phyloP scores from a whole-genome alignment of 768 basidiomycete species.

The Tricholoma sp. region DNA sequence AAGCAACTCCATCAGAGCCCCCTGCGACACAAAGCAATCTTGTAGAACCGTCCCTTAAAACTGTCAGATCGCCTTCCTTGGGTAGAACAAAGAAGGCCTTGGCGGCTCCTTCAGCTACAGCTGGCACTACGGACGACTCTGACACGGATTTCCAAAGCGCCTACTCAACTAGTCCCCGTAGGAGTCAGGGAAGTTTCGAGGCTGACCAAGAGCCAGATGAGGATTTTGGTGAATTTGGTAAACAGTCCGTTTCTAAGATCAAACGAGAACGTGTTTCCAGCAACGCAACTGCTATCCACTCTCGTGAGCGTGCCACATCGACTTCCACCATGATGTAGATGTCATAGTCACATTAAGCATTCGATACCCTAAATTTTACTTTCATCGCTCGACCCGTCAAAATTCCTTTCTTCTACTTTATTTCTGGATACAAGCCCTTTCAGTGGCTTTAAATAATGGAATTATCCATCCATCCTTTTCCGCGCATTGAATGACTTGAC shows the following conservation, averaged over 20 bases:
- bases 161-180: conserved; percentile 70
- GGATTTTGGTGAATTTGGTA: conserved; percentile 21
- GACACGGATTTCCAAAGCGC: conserved; percentile 88
- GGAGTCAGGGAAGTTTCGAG: conserved; percentile 53
- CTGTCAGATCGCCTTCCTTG: conserved; percentile 6
- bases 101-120: conserved; percentile 18
- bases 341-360: not conserved
- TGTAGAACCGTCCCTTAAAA: conserved; percentile 19
- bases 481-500: conserved; percentile 73
- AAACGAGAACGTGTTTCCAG: conserved; percentile 55
- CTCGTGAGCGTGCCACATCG: conserved; percentile 22
- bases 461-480: conserved; percentile 59
- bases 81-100: conserved; percentile 12
- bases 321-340: conserved; percentile 37
- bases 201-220: conserved; percentile 23
- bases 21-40: conserved; percentile 27
- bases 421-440: conserved; percentile 4
- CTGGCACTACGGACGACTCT: conserved; percentile 61
- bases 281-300: conserved; percentile 39
- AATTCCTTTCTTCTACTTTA: not conserved
- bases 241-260: conserved; percentile 28
- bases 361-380: not conserved
- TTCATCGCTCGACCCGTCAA: not conserved
- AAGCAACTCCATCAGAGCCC: conserved; percentile 28
- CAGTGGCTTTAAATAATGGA: not conserved